phyloP scores from a whole-genome alignment of 768 basidiomycete species.

The Podaxis rugospora region DNA sequence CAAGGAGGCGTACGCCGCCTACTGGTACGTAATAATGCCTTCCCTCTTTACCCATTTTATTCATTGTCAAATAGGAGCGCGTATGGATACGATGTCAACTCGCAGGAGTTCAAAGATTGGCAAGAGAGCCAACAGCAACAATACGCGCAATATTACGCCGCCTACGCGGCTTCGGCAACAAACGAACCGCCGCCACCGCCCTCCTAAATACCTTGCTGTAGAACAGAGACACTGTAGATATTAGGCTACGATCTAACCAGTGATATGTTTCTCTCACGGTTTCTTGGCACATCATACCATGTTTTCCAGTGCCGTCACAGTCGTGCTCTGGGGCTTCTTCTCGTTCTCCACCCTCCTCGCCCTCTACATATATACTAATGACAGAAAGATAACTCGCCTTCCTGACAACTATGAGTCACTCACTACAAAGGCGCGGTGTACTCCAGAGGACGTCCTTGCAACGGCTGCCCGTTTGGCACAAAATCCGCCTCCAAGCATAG shows the following conservation, averaged over 20 bases:
- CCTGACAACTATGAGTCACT: conserved; percentile 44
- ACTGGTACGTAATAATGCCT: conserved; percentile 29
- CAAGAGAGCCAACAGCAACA: conserved; percentile 68
- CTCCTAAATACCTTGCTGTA: conserved; percentile 18
- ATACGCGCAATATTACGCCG: conserved; percentile 70
- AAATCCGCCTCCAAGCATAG: conserved; percentile 28
- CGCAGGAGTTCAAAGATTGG: conserved; percentile 79
- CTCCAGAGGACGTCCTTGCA: conserved; percentile 33
- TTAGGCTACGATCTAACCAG: conserved; percentile 12
- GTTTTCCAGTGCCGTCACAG: background rate
- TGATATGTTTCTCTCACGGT: background rate
- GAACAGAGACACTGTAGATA: no score
- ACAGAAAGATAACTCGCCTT: conserved; percentile 43
- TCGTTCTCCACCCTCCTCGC: conserved; percentile 15
- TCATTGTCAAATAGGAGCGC: conserved; percentile 52
- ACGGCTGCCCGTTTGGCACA: conserved; percentile 33
- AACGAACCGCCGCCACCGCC: conserved; percentile 30
- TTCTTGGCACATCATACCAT: background rate
- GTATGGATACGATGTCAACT: conserved; percentile 85
- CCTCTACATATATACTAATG: conserved; percentile 41
- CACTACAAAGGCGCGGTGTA: conserved; percentile 46
- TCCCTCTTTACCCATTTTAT: background rate
- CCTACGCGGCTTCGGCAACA: conserved; percentile 32
- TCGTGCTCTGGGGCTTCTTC: background rate
- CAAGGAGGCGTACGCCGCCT: conserved; percentile 54